A percentile compares a stretch with the other conserved stretches of the same genome.
Evolutionary conservation across 768 basidiomycete genomes (phyloP).

Genomic region (Russula olivacea): DNA sequence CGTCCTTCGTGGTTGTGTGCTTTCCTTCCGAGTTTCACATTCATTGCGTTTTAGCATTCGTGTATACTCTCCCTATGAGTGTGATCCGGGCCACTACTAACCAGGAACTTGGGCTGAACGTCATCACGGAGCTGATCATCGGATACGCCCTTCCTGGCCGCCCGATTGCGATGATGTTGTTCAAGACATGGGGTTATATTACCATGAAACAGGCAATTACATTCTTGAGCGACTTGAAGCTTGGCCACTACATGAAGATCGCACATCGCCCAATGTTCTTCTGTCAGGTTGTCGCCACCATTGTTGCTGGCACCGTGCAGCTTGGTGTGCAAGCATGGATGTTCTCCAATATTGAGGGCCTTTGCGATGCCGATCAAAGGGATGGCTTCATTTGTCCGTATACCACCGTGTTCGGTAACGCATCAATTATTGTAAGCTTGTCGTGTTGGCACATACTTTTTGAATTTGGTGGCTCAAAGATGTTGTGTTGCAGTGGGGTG

Average conservation of each 20-base stretch:
- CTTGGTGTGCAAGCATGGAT: no score
- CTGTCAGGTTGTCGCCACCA: no score
- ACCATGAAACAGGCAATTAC: conserved; percentile 70
- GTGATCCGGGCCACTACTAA: conserved; percentile 70
- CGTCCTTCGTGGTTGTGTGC: not conserved
- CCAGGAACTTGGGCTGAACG: conserved; percentile 65
- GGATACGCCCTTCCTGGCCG: conserved; percentile 75
- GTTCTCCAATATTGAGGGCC: no score
- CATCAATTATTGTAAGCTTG: conserved; percentile 59
- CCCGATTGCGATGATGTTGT: conserved; percentile 80
- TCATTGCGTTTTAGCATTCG: conserved; percentile 28
- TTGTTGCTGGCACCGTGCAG: no score
- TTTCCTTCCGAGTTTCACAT: not conserved
- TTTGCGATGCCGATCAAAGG: conserved; percentile 49
- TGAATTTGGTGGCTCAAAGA: not conserved
- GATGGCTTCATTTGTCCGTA: conserved; percentile 66
- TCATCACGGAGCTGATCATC: conserved; percentile 75
- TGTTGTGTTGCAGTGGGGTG: conserved; percentile 39
- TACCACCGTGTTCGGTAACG: conserved; percentile 71
- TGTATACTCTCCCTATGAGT: conserved; percentile 48
- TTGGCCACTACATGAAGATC: conserved; percentile 67
- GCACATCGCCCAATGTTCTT: conserved; percentile 61
- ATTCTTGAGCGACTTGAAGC: conserved; percentile 74
- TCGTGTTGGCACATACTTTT: not conserved
- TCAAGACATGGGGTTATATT: conserved; percentile 78